These are phyloP conservation scores for Fomes fomentarius DNA, from an alignment of 1,284 basidiomycete genomes.

Conservation along the genomic window DNA sequence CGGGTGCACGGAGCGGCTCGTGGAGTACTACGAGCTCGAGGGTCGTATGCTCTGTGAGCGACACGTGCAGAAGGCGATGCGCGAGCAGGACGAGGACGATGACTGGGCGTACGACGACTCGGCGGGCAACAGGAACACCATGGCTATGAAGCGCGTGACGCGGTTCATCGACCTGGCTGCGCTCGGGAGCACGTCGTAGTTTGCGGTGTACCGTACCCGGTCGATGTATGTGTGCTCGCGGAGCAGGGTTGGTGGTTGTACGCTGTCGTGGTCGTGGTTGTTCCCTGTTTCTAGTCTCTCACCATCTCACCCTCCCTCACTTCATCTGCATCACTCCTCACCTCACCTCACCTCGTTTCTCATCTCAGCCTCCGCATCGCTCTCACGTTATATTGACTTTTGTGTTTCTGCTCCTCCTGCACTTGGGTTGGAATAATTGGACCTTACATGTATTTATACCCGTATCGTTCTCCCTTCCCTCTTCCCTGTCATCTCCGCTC, in stretches of 20 bases:
- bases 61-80: conserved; percentile 55
- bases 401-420: background rate
- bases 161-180: conserved; percentile 53
- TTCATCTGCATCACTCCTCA: background rate
- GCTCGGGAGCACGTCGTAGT: conserved; percentile 24
- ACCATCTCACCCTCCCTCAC: background rate
- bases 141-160: conserved; percentile 65
- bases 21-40: conserved; percentile 87
- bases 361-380: background rate
- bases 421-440: conserved; percentile 16
- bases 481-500: background rate
- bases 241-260: too few species aligned
- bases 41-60: conserved; percentile 82
- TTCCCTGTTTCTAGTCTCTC: background rate
- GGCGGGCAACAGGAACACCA: conserved; percentile 53
- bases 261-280: background rate
- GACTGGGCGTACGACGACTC: conserved; percentile 37
- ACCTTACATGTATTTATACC: conserved; percentile 17
- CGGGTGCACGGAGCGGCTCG: conserved; percentile 58
- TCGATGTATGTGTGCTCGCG: background rate
- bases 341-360: background rate
- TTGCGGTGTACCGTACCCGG: background rate
- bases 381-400: background rate
- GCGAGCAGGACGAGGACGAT: conserved; percentile 33
- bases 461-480: background rate